Base-by-base conservation (phyloP, 2,329 filamentous ascomycete species). In the Exophiala spinifera region DNA sequence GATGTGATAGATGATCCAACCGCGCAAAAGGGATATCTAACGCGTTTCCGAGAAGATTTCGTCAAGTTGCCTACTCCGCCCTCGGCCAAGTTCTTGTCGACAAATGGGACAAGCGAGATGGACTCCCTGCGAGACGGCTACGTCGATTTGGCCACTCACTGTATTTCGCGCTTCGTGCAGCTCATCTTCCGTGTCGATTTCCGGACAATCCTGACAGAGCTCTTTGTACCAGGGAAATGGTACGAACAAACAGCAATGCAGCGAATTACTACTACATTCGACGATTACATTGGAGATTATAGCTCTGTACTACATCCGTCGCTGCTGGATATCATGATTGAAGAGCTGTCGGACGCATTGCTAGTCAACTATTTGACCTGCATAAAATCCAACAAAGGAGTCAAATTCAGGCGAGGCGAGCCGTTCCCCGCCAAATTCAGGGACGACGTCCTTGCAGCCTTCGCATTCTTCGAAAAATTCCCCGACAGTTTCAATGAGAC, bases 101-200 rank as follows among this genome's bases (percentile, higher is more conserved):
- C 89, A 62, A 83, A 86, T 49, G 86, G 87, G 45, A 83, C 85
- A 31, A 75, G 78, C 28, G 91, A 96, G 65, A 77, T 95, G 43
- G 83, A 86, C 19, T 74, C 80, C 33, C 81, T 97, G 37, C 87
- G 88, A 45, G 90, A 96, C 71, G 90, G 89, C 62, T 99, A 97
- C 72, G 89, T 99, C 49, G 94, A 99, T 74, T 83, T 96, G 55
- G 90, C 89, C 65, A 96, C 91, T 4, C 91, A 92, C 78, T 96
- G 91, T 74, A 89, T 97, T 66, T 84, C 84, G 64, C 85, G 87
- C 63, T 97, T 97, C 67, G 88, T 89, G 49, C 80, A 85, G 56
- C 82, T 97, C 54, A 87, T 99, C 68, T 96, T 99, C 76, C 79
- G 83, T 36, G 87, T 95, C 63, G 94, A 99, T 78, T 95, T 99